These are phyloP conservation scores for Blastosporella zonata DNA, from an alignment of 1,284 basidiomycete species.

Conservation along the genomic window DNA sequence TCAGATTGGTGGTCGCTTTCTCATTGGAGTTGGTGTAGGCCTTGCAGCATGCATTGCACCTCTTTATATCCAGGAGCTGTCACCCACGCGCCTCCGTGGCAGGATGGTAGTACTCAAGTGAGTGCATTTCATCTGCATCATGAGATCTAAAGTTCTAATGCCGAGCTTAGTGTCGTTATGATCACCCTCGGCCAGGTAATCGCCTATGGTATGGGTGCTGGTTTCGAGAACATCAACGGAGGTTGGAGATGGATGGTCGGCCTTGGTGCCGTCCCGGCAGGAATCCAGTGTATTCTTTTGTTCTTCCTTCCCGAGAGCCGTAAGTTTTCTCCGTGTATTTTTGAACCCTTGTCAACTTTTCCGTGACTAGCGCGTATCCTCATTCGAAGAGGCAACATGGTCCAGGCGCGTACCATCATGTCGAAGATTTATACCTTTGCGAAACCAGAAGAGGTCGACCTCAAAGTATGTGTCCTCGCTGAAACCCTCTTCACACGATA, in stretches of 20 bases:
- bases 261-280: conserved; percentile 66
- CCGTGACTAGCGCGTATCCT: conserved; percentile 61
- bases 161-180: conserved; percentile 44
- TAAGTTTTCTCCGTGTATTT: conserved; percentile 29
- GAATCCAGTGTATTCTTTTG: conserved; percentile 59
- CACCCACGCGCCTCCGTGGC: conserved; percentile 73
- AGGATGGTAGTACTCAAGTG: conserved; percentile 70
- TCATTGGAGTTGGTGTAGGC: conserved; percentile 70
- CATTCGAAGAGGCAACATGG: conserved; percentile 51
- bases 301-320: conserved; percentile 77
- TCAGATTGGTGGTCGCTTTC: conserved; percentile 70
- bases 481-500: neutral
- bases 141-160: neutral
- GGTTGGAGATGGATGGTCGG: conserved; percentile 90
- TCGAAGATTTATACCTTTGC: conserved; percentile 67
- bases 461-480: conserved; percentile 45
- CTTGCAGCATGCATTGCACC: conserved; percentile 79
- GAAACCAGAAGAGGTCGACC: conserved; percentile 58
- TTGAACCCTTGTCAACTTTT: neutral
- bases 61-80: conserved; percentile 82
- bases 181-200: conserved; percentile 75
- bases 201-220: conserved; percentile 75
- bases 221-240: conserved; percentile 56
- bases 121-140: conserved; percentile 9
- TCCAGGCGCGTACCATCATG: conserved; percentile 51